phyloP scores from a whole-genome alignment of 345 rosid species.

The Eucalyptus fibrosa region DNA sequence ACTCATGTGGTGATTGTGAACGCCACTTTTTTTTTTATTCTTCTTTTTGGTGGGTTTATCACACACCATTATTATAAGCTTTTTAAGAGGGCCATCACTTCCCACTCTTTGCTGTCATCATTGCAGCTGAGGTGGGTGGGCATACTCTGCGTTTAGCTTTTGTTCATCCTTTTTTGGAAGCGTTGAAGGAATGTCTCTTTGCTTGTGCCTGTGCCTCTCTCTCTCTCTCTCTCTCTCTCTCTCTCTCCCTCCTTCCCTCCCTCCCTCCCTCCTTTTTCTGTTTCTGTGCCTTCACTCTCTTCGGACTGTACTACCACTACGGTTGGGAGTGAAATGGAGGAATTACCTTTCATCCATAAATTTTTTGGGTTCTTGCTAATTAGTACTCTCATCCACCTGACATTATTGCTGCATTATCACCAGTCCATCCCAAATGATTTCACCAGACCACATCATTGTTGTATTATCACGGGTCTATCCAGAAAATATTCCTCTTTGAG shows the following conservation, averaged over 20 bases:
- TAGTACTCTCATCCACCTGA: neutral
- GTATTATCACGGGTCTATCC: neutral
- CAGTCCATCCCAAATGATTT: neutral
- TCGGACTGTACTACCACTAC: neutral
- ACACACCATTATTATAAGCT: neutral
- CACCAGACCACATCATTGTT: neutral
- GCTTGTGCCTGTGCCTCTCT: neutral
- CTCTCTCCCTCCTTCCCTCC: neutral
- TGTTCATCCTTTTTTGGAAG: neutral
- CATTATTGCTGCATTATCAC: neutral
- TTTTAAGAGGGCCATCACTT: constrained; percentile 4
- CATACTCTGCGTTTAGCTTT: neutral
- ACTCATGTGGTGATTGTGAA: neutral
- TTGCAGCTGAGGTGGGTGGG: constrained; percentile 37
- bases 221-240: neutral
- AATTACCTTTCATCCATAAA: neutral
- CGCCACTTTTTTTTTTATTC: neutral
- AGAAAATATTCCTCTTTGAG: neutral
- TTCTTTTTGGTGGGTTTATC: neutral
- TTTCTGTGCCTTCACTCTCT: constrained; percentile 7
- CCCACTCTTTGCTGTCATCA: constrained; percentile 19
- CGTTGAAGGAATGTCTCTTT: constrained; percentile 26
- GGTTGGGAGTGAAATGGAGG: neutral
- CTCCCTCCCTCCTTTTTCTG: neutral
- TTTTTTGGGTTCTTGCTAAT: neutral